A percentile compares a stretch with the other conserved stretches of the same genome.
phyloP scores from a whole-genome alignment of 1,284 basidiomycete genomes.

The Thecaphora thlaspeos region DNA sequence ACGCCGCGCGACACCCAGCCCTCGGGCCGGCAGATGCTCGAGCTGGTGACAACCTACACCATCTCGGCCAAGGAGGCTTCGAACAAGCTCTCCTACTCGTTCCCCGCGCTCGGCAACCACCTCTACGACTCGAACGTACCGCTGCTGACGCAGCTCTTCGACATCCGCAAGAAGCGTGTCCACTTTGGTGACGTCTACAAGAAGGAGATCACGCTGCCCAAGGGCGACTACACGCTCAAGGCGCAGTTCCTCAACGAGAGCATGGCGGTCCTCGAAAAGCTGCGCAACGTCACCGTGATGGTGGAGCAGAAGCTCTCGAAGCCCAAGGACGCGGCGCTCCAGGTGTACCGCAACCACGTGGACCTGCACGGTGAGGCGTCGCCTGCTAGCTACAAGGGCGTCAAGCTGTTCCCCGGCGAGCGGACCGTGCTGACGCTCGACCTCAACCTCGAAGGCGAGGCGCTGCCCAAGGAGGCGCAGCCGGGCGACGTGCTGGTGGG shows the following conservation, averaged over 20 bases:
- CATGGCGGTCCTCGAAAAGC: conserved; percentile 48
- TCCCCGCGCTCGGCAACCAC: conserved; percentile 51
- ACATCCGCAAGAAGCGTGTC: conserved; percentile 48
- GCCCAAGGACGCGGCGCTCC: conserved; percentile 46
- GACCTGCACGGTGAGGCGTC: conserved; percentile 43
- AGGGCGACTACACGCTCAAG: conserved; percentile 56
- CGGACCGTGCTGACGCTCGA: conserved; percentile 48
- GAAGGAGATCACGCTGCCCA: conserved; percentile 52
- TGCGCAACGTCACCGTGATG: conserved; percentile 50
- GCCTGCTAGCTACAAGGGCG: conserved; percentile 38
- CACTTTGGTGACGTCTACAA: conserved; percentile 57
- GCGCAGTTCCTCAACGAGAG: conserved; percentile 50
- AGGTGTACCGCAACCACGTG: conserved; percentile 55
- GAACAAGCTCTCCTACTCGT: conserved; percentile 42
- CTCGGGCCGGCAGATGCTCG: conserved; percentile 48
- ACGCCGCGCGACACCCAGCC: conserved; percentile 53
- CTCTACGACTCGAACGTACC: conserved; percentile 57
- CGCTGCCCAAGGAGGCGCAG: conserved; percentile 53
- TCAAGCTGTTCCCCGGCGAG: conserved; percentile 56
- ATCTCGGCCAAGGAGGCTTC: conserved; percentile 49
- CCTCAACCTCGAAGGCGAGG: conserved; percentile 52
- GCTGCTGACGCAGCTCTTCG: conserved; percentile 53
- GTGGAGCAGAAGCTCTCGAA: conserved; percentile 56
- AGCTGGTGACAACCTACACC: conserved; percentile 56
- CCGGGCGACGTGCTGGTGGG: conserved; percentile 56